Evolutionary conservation across 2,329 filamentous ascomycete species (phyloP), one percentile per base, ranked within the genome.

Genomic region (Aspergillus candidus): DNA sequence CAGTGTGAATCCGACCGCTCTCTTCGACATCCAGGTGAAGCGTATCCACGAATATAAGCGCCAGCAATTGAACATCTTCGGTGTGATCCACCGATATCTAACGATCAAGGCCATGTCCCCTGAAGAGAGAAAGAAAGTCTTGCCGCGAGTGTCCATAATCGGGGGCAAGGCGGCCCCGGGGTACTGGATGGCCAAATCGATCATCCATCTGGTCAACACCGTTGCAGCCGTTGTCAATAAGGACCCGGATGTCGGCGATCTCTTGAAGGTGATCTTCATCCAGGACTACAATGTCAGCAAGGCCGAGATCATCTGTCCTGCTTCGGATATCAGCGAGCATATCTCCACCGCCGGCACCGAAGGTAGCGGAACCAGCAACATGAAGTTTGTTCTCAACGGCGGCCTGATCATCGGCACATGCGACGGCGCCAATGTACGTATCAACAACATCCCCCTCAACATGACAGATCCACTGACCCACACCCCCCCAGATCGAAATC

Each of bases 161-260:
- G 93, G 93, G 62, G 93, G 93, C 58, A 98, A 98, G 72, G 93
- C 93, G 18, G 93, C 93, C 2, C 93, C 93, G 0, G 93, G 93
- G 12, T 98, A 98, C 75, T 98, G 93, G 93, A 98, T 97, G 93
- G 93, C 93, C 32, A 98, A 98, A 79, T 94, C 93, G 33, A 89
- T 96, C 55, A 98, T 98, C 58, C 91, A 97, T 64, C 79, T 98
- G 45, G 83, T 98, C 74, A 97, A 96, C 73, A 84, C 83, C 49
- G 93, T 97, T 18, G 89, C 88, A 4, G 72, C 81, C 12, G 86
- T 97, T 3, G 84, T 98, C 56, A 98, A 98, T 74, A 86, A 87
- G 33, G 93, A 98, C 60, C 75, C 81, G 35, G 93, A 97, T 30
- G 83, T 97, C 61, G 91, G 91, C 29, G 91, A 97, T 61, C 76